Evolutionary conservation across 805 yeast genomes (phyloP).

Genomic region (Schwanniomyces pseudopolymorphus): DNA sequence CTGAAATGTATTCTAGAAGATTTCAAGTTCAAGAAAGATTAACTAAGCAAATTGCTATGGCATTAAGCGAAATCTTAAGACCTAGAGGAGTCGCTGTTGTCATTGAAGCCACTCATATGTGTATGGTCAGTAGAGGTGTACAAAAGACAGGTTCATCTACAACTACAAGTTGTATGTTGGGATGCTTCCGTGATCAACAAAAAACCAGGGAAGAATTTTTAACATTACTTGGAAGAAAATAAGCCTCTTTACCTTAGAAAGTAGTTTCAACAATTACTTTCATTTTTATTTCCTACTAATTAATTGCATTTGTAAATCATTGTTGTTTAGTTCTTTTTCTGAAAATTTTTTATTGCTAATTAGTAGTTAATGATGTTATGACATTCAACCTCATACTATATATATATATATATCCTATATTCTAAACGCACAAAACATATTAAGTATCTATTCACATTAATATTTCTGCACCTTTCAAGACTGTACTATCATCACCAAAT

Average conservation of each 20-base stretch:
- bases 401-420: background rate
- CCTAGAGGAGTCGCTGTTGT: conserved; percentile 99
- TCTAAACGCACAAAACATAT: background rate
- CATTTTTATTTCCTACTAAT: conserved; percentile 2
- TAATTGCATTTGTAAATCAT: conserved; percentile 8
- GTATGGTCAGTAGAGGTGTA: conserved; percentile 98
- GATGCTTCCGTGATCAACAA: conserved; percentile 90
- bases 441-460: conserved; percentile 3
- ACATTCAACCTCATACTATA: conserved; percentile 27
- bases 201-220: conserved; percentile 96
- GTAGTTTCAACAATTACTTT: conserved; percentile 17
- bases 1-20: conserved; percentile 95
- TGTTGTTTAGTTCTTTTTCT: conserved; percentile 6
- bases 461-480: conserved; percentile 42
- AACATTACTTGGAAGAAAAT: conserved; percentile 68
- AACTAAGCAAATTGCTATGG: conserved; percentile 97
- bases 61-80: conserved; percentile 81
- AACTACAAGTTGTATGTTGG: conserved; percentile 95
- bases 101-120: conserved; percentile 97
- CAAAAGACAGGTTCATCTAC: conserved; percentile 94
- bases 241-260: conserved; percentile 5
- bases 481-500: conserved; percentile 71
- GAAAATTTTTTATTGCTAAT: background rate
- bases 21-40: conserved; percentile 97
- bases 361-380: conserved; percentile 16